These are phyloP conservation scores for Eutrema japonicum DNA, from an alignment of 345 rosid genomes.

Conservation along the genomic window DNA sequence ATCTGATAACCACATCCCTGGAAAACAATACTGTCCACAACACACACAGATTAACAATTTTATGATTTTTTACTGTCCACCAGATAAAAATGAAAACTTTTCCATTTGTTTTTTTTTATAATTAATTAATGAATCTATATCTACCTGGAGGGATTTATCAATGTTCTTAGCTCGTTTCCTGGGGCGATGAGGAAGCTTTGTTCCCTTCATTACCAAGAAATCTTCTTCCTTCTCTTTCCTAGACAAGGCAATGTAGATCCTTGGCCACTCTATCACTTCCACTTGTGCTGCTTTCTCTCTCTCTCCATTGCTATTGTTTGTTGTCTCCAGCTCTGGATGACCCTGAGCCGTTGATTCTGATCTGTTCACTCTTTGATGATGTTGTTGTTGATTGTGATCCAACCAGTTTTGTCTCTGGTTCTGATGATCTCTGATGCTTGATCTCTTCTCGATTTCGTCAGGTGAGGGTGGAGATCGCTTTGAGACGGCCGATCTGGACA, in stretches of 20 bases:
- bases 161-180: conserved; percentile 70
- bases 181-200: conserved; percentile 72
- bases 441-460: conserved; percentile 56
- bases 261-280: conserved; percentile 61
- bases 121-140: neutral
- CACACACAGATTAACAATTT: conserved; percentile 2
- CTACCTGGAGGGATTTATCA: conserved; percentile 69
- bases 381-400: conserved; percentile 19
- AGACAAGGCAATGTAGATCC: conserved; percentile 56
- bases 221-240: conserved; percentile 77
- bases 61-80: neutral
- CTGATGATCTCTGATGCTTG: conserved; percentile 41
- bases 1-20: conserved; percentile 77
- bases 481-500: conserved; percentile 55
- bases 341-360: conserved; percentile 46
- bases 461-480: conserved; percentile 60
- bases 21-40: conserved; percentile 66
- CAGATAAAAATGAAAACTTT: neutral
- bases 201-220: conserved; percentile 71
- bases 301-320: conserved; percentile 30
- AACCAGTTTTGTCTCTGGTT: conserved; percentile 55
- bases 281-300: conserved; percentile 44
- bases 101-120: neutral
- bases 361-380: conserved; percentile 42
- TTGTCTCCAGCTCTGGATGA: conserved; percentile 34